phyloP scores from a whole-genome alignment of 2,329 filamentous ascomycete species.

The Cryoendolithus antarcticus region DNA sequence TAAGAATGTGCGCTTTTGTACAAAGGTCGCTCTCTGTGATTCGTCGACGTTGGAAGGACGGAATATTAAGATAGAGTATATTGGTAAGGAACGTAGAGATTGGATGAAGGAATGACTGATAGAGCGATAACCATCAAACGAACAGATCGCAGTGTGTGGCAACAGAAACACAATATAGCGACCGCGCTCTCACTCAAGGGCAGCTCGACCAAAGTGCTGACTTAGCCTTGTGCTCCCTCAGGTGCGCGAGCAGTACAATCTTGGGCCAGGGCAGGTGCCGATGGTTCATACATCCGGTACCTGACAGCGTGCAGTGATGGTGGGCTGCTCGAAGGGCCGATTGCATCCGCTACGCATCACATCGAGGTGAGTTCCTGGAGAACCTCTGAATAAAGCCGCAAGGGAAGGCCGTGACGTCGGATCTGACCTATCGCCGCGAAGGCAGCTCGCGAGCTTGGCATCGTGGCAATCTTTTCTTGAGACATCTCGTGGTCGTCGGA shows the following conservation, averaged over 20 bases:
- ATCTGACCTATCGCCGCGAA: too few relatives aligned
- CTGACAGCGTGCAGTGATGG: not conserved
- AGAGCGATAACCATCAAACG: slow-evolving; percentile 20
- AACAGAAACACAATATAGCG: slow-evolving; percentile 11
- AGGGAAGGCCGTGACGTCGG: too few relatives aligned
- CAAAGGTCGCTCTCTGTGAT: slow-evolving; percentile 11
- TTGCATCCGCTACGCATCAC: slow-evolving; percentile 2
- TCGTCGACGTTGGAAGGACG: slow-evolving; percentile 4
- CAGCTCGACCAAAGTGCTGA: slow-evolving; percentile 10
- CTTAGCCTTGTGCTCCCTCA: slow-evolving; percentile 20
- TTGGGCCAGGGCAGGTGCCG: slow-evolving; percentile 7
- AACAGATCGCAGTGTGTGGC: slow-evolving; percentile 6
- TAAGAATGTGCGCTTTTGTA: slow-evolving; percentile 9
- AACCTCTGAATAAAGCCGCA: too few relatives aligned
- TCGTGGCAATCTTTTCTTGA: too few relatives aligned
- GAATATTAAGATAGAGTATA: slow-evolving; percentile 26
- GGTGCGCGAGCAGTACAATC: slow-evolving; percentile 16
- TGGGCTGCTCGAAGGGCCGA: slow-evolving; percentile 5
- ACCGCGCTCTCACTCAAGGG: slow-evolving; percentile 3
- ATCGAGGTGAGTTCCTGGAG: not conserved
- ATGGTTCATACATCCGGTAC: too few relatives aligned
- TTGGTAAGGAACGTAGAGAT: slow-evolving; percentile 30
- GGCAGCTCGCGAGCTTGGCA: too few relatives aligned
- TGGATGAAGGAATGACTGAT: slow-evolving; percentile 34
- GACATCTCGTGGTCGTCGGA: too few relatives aligned